A percentile compares a stretch with the other conserved stretches of the same genome.
phyloP scores from a whole-genome alignment of 75 land plant genomes.

The Sequoiadendron giganteum region DNA sequence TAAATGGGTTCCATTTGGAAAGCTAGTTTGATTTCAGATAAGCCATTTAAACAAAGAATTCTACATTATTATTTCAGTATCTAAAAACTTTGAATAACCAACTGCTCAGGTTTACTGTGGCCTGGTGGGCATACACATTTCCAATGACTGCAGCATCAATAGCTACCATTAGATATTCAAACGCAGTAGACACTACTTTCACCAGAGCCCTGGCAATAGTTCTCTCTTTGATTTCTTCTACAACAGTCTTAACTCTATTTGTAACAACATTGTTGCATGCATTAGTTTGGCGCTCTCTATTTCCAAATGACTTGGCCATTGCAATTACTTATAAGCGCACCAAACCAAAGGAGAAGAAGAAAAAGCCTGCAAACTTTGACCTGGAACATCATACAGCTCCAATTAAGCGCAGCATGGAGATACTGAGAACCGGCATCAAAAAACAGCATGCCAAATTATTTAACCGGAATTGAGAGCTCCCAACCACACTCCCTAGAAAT shows the following conservation, averaged over 20 bases:
- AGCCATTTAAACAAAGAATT: too few relatives aligned
- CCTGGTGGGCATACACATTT: conserved; percentile 98
- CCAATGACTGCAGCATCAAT: conserved; percentile 90
- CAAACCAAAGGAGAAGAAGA: conserved; percentile 18
- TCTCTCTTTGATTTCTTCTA: conserved; percentile 67
- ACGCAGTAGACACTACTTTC: conserved; percentile 35
- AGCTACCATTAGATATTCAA: conserved; percentile 77
- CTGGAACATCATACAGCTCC: neutral
- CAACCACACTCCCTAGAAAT: too few relatives aligned
- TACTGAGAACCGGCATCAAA: neutral
- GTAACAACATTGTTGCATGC: conserved; percentile 70
- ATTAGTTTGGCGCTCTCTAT: conserved; percentile 72
- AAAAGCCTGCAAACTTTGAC: conserved; percentile 3
- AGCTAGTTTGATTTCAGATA: too few relatives aligned
- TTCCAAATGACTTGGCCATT: conserved; percentile 95
- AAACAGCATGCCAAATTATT: neutral
- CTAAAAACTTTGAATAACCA: too few relatives aligned
- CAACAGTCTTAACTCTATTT: conserved; percentile 62
- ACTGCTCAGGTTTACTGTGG: conserved; percentile 68
- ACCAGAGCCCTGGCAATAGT: conserved; percentile 57
- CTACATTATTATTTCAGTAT: too few relatives aligned
- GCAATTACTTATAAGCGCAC: conserved; percentile 65
- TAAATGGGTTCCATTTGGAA: too few relatives aligned
- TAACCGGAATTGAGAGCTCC: neutral
- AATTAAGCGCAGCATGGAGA: neutral